Base-by-base conservation (phyloP, 257 asterid genomes). In the Rehmannia glutinosa region DNA sequence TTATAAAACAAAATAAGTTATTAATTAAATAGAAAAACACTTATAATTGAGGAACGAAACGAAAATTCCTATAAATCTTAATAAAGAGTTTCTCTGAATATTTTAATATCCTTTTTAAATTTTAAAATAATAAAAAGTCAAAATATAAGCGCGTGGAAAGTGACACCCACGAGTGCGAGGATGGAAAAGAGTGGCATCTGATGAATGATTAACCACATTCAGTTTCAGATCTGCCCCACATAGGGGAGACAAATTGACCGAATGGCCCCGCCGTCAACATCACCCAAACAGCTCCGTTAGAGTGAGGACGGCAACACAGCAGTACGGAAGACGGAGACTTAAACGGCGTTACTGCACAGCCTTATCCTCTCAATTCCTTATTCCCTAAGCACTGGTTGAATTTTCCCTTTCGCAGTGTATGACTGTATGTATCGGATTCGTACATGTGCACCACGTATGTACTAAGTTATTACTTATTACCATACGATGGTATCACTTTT, bases 341-440 rank as follows among this genome's bases (percentile, higher is more conserved):
- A 55, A n/a, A 72, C 80, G 72, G 46, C 74, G 70, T 70, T 63
- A 51, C 45, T 33, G 75, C 38, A 3, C 59, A 57, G 16, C 53
- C 78, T 78, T 74, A 78, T 78, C 83, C 67, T 74, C 72, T 78
- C 83, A 74, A 70, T 74, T 70, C n/a, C n/a, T n/a, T n/a, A n/a
- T n/a, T n/a, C 75, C 72, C 80, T 10, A 70, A 60, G 75, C 63
- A 3, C 64, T 39, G 54, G 17, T 67, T 30, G 33, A 33, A 12
- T 21, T 13, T 71, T 56, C 33, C n/a, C 15, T n/a, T n/a, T n/a
- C n/a, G n/a, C n/a, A n/a, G n/a, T n/a, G n/a, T n/a, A n/a, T n/a
- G n/a, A n/a, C n/a, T 3, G 28, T 41, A 11, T 19, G 1, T 9
- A 11, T 25, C 16, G 33, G 1, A 66, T 55, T 27, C 19, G 15